Base-by-base conservation (phyloP, 805 yeast species). In the Lipomyces lipofer region DNA sequence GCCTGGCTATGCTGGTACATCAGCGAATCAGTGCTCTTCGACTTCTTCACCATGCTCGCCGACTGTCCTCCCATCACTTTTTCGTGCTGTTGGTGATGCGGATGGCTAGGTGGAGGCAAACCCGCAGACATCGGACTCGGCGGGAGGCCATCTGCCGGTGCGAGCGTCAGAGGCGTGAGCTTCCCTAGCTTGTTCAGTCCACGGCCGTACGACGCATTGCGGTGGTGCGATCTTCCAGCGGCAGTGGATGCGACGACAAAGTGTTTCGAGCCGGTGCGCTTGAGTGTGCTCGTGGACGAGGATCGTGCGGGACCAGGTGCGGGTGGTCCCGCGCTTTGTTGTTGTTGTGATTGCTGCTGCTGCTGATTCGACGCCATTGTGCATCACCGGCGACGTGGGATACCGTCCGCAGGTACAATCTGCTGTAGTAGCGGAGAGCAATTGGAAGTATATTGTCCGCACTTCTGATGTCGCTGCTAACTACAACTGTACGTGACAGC, bases 1-100 rank as follows among this genome's bases (percentile, higher is more conserved):
- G 15, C 29, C 27, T 46, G 46, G 10, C 33, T 25, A 33, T 46
- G 39, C n/a, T n/a, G n/a, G n/a, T n/a, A n/a, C 35, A 43, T 24
- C 21, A 58, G 33, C 42, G 58, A 27, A 29, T 58, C 62, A 12
- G 60, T n/a, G 43, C 58, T 54, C 51, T 52, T 52, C 21, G 45
- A 25, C 40, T 33, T 60, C 52, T 54, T 54, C 25, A 51, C 24
- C 21, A 17, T 7, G 6, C n/a, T 4, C n/a, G n/a, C n/a, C n/a
- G 33, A 10, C 33, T 29, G 33, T 29, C 13, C 12, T 29, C 33
- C 12, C 13, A 10, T 13, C n/a, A n/a, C n/a, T n/a, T n/a, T n/a
- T n/a, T 33, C 27, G 10, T 40, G 44, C 27, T 33, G 52, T n/a
- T 38, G 43, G 2, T 13, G 24, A 3, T 25, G 39, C 30, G 19